Evolutionary conservation across 208 protist genomes (phyloP).

Genomic region (Endotrypanum monterogeii): DNA sequence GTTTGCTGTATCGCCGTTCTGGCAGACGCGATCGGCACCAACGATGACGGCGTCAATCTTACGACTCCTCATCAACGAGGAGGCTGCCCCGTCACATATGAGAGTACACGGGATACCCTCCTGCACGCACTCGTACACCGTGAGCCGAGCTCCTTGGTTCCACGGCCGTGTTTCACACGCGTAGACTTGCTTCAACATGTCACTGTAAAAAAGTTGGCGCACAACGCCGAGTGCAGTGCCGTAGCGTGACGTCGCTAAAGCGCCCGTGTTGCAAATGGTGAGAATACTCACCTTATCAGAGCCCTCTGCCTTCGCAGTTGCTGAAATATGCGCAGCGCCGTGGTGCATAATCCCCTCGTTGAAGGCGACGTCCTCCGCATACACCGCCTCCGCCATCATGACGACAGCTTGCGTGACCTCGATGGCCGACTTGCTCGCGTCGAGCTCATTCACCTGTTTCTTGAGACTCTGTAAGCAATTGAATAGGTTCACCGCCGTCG

Average conservation of each 20-base stretch:
- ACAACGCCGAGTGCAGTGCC: constrained; percentile 95
- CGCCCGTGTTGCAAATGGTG: constrained; percentile 96
- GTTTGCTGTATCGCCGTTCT: constrained; percentile 96
- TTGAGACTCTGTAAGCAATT: constrained; percentile 84
- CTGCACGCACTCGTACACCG: constrained; percentile 95
- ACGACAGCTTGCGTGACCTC: constrained; percentile 65
- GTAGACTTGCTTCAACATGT: constrained; percentile 84
- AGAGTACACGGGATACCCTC: constrained; percentile 93
- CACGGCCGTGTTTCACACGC: constrained; percentile 95
- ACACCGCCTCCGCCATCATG: constrained; percentile 83
- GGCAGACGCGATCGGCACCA: constrained; percentile 93
- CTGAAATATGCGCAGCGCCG: constrained; percentile 82
- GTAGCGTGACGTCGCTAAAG: constrained; percentile 92
- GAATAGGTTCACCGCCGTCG: constrained; percentile 96
- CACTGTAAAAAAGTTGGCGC: constrained; percentile 82
- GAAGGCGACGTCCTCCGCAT: constrained; percentile 85
- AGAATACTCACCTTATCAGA: constrained; percentile 61
- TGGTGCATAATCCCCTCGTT: constrained; percentile 93
- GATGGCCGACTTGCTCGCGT: constrained; percentile 15
- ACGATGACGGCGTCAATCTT: constrained; percentile 91
- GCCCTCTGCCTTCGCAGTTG: constrained; percentile 24
- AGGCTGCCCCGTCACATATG: constrained; percentile 91
- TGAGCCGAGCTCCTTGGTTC: constrained; percentile 95
- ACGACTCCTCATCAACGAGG: constrained; percentile 61
- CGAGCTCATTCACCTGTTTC: constrained; percentile 35